phyloP scores from a whole-genome alignment of 2,329 filamentous ascomycete species.

The Trichoderma guizhouense region DNA sequence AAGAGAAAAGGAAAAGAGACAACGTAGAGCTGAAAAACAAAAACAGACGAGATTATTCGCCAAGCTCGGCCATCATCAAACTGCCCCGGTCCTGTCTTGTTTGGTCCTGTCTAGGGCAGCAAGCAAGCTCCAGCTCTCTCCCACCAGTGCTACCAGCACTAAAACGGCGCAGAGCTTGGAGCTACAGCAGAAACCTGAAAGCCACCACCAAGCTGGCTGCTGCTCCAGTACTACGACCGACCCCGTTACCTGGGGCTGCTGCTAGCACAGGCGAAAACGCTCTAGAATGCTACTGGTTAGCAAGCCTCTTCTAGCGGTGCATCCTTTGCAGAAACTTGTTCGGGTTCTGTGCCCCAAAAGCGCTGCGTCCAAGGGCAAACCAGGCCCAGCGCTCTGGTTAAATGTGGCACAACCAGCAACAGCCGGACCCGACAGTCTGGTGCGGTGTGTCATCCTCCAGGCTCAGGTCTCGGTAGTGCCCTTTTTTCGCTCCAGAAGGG shows the following conservation, averaged over 20 bases:
- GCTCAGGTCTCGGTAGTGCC: background rate
- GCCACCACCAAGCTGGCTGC: background rate
- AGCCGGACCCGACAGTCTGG: constrained; percentile 18
- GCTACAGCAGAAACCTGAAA: background rate
- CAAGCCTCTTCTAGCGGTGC: background rate
- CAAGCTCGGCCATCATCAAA: background rate
- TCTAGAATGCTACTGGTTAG: background rate
- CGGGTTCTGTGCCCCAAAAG: background rate
- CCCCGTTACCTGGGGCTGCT: background rate
- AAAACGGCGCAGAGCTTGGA: background rate
- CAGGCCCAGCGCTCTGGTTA: background rate
- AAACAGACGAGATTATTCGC: background rate
- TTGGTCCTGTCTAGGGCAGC: background rate
- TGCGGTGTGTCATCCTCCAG: constrained; percentile 15
- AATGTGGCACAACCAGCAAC: constrained; percentile 3
- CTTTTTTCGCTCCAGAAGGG: background rate
- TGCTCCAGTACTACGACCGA: background rate
- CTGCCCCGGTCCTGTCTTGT: background rate
- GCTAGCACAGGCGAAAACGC: background rate
- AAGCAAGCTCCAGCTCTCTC: background rate
- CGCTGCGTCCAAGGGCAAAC: background rate
- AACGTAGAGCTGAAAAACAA: background rate
- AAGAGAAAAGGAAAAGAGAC: background rate
- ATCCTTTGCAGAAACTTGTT: background rate
- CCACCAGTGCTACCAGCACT: background rate